These are phyloP conservation scores for Cetraspora pellucida DNA, from an alignment of 192 early-diverging fungal genomes.

Conservation along the genomic window DNA sequence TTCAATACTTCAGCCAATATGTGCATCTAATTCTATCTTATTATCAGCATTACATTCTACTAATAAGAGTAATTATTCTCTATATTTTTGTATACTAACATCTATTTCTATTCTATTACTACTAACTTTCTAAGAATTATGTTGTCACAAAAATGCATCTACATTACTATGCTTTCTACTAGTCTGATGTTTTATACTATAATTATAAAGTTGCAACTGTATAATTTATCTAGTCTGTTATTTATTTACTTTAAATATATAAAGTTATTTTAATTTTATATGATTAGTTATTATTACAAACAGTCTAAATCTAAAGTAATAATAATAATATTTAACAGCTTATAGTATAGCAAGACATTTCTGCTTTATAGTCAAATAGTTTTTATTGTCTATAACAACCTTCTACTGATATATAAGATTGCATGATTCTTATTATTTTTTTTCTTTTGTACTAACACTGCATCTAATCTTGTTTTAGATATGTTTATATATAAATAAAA, in stretches of 20 bases:
- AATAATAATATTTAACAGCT: neutral
- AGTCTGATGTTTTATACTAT: too few relatives aligned
- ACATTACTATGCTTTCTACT: too few relatives aligned
- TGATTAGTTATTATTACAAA: neutral
- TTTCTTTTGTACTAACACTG: conserved; percentile 4
- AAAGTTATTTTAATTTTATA: neutral
- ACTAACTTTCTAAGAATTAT: too few relatives aligned
- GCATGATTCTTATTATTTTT: conserved; percentile 2
- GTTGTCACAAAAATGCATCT: too few relatives aligned
- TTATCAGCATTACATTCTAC: too few relatives aligned
- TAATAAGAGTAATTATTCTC: too few relatives aligned
- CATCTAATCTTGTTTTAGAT: conserved; percentile 3
- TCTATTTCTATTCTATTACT: too few relatives aligned
- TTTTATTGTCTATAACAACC: neutral
- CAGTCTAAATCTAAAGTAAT: neutral
- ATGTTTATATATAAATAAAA: neutral
- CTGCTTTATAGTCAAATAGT: neutral
- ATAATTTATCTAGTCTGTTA: too few relatives aligned
- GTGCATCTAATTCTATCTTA: too few relatives aligned
- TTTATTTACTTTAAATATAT: neutral
- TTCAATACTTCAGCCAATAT: too few relatives aligned
- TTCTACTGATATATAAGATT: conserved; percentile 19
- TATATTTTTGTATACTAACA: too few relatives aligned
- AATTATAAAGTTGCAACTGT: too few relatives aligned
- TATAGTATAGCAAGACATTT: neutral